Conservation (phyloP, 495 filamentous ascomycete species). For the Xeromyces bisporus region DNA sequence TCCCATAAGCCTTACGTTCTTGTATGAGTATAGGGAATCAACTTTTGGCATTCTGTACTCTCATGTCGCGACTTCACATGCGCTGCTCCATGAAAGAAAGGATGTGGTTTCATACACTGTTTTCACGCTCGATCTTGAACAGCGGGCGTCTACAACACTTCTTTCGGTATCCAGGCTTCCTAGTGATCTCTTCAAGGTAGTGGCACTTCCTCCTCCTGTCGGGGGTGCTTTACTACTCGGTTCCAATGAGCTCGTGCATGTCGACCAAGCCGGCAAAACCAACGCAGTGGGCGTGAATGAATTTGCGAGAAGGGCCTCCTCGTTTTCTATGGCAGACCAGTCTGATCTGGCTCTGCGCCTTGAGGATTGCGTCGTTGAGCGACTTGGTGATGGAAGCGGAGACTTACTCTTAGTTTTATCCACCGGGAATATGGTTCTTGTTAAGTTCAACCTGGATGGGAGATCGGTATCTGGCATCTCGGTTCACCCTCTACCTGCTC, state of each 20-base stretch:
- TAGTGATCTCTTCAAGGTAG: constrained; percentile 73
- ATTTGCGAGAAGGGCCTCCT: constrained; percentile 61
- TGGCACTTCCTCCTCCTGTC: constrained; percentile 69
- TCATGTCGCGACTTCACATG: constrained; percentile 47
- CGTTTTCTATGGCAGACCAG: constrained; percentile 72
- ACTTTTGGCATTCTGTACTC: constrained; percentile 90
- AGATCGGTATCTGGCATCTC: constrained; percentile 75
- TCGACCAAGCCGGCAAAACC: constrained; percentile 87
- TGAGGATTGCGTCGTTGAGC: constrained; percentile 66
- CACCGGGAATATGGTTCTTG: constrained; percentile 54
- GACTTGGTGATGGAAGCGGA: constrained; percentile 52
- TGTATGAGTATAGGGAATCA: constrained; percentile 93
- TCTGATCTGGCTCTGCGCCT: constrained; percentile 62
- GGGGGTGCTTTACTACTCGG: constrained; percentile 81
- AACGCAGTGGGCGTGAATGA: constrained; percentile 90
- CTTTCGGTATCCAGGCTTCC: constrained; percentile 71
- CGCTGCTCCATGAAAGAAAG: constrained; percentile 58
- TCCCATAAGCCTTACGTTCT: constrained; percentile 79
- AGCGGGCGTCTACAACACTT: constrained; percentile 83
- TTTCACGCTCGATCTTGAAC: constrained; percentile 86
- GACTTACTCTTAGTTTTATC: constrained; percentile 74
- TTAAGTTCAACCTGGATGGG: constrained; percentile 82
- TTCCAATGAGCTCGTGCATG: constrained; percentile 78
- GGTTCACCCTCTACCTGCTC: constrained; percentile 41
- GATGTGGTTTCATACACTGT: constrained; percentile 81